Base-by-base conservation (phyloP, 2,329 filamentous ascomycete species). In the Domatiomyces catenatus region DNA sequence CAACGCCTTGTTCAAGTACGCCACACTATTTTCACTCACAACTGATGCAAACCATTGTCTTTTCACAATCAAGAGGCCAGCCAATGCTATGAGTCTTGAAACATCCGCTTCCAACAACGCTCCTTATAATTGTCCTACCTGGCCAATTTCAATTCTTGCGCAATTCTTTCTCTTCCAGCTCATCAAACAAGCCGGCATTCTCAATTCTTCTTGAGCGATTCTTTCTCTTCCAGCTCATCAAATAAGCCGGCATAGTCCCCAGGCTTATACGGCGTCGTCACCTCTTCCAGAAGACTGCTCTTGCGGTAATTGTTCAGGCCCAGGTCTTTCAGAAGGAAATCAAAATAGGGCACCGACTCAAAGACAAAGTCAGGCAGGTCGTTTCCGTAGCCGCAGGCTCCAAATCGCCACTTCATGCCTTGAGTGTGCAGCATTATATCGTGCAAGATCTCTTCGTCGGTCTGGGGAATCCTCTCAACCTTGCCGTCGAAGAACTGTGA, bases 261-360 rank as follows among this genome's bases (percentile, higher is more conserved):
- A 32, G 59, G 53, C n/a, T 62, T 63, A 57, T 71, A 71, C 17
- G 66, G 61, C 18, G 63, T 54, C 50, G 67, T 60, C 24, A 64
- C 57, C 50, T 65, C 65, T 1, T 59, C 58, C 18, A 64, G 48
- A 4, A 52, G 43, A 2, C 62, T 58, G 1, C 49, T 43, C 54
- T 69, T 71, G 24, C 68, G 57, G 50, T 55, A 54, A 1, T 67
- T 67, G 15, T 72, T 66, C 50, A 88, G 63, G 0, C 78, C 83
- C 51, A 88, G 58, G 62, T 90, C 84, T 2, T 67, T 66, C 53
- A 85, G 61, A 60, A 90, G 63, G 59, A 82, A 60, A 63, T 89
- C 84, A n/a, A 86, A 62, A 60, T 87, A 90, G 3, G 83, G 83
- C 49, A 89, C 63, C 0, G 75, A 75, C 63, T 90, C 85, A 60